Evolutionary conservation across 129 eudicot species (phyloP), one percentile per base, ranked within the genome.

Genomic region (Pseudognaphalium luteoalbum): DNA sequence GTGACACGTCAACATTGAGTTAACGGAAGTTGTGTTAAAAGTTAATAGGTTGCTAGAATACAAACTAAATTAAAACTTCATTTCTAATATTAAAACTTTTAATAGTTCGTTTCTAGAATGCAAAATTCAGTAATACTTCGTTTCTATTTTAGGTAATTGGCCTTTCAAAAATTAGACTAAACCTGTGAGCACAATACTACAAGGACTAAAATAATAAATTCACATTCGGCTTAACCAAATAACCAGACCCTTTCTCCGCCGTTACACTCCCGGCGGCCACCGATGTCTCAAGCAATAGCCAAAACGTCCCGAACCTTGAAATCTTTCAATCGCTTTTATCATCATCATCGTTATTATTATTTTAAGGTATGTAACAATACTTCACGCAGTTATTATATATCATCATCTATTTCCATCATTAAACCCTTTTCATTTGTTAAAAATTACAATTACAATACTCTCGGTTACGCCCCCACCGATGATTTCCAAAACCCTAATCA

Each of bases 401-500:
- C 34, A 56, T 58, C 63, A n/a, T 58, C 28, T 58, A 21, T 58
- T 21, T 58, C 63, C 25, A 29, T 58, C 15, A 7, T 47, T n/a
- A 47, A 47, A 47, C 54, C 72, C 19, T 21, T 59, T 60, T 60
- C 34, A 22, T 60, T 25, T 3, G 9, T 60, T 60, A 3, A 9
- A 60, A 60, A 25, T 60, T 60, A 60, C 16, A 60, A 25, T 60
- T 60, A 60, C 16, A 60, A 25, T 29, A 60, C 66, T 60, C 14
- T 25, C 66, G 32, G 32, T 22, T 4, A 25, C 29, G 17, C 32
- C 29, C 15, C 14, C 65, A 22, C 65, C 65, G 9, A 57, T 22
- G 6, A 57, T 57, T 57, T 58, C 64, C 68, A 29, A 62, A 62
- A 29, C 68, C 68, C 42, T 32, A 64, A 32, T 32, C 16, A 63